Conservation (phyloP, 495 filamentous ascomycete species). For the Copromyces sp. region DNA sequence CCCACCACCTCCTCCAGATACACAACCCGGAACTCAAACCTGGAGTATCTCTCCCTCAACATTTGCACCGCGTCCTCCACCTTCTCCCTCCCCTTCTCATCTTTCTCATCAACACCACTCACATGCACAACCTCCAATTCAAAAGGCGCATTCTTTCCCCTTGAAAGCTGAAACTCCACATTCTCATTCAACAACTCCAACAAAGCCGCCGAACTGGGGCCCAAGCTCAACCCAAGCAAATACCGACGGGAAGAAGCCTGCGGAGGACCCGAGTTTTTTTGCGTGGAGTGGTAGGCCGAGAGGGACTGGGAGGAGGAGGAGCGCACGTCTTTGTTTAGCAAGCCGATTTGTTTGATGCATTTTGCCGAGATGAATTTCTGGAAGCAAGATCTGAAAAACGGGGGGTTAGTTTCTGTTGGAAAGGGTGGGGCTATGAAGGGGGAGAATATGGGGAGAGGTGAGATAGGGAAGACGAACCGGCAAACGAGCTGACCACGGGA, state of each 20-base stretch:
- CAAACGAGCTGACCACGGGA: background rate
- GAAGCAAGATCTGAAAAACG: slow-evolving; percentile 57
- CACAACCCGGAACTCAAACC: slow-evolving; percentile 43
- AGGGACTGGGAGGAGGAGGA: slow-evolving; percentile 31
- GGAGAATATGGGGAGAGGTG: background rate
- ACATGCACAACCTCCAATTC: slow-evolving; percentile 58
- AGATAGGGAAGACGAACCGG: background rate
- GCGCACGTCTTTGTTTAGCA: slow-evolving; percentile 33
- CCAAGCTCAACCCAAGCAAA: slow-evolving; percentile 73
- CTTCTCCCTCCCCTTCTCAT: background rate
- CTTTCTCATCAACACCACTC: background rate
- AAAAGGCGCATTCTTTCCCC: slow-evolving; percentile 48
- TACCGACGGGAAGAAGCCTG: slow-evolving; percentile 38
- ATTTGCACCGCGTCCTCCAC: slow-evolving; percentile 1
- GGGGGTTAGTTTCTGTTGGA: slow-evolving; percentile 11
- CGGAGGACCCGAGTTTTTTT: slow-evolving; percentile 16
- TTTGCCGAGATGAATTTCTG: slow-evolving; percentile 63
- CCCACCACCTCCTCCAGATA: slow-evolving; percentile 49
- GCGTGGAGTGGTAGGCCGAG: slow-evolving; percentile 6
- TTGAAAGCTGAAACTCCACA: slow-evolving; percentile 46
- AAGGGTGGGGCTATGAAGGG: background rate
- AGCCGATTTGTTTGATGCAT: slow-evolving; percentile 66
- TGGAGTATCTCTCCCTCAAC: slow-evolving; percentile 44
- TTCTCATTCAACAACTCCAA: slow-evolving; percentile 66
- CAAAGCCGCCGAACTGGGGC: slow-evolving; percentile 69